Evolutionary conservation across 768 basidiomycete genomes (phyloP), one percentile per base, ranked within the genome.

Genomic region (Pleurotus citrinopileatus): DNA sequence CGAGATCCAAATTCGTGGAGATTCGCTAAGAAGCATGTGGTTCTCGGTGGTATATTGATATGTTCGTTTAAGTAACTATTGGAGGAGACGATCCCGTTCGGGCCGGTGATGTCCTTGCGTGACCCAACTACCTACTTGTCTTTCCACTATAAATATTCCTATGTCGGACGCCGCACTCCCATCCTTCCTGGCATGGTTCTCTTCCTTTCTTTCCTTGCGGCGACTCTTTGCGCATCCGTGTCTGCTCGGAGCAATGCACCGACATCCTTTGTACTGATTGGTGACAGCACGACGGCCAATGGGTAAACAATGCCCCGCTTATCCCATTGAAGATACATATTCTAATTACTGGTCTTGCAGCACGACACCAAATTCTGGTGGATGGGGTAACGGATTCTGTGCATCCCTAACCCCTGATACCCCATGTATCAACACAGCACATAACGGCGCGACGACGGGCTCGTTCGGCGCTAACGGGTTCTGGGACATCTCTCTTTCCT

Each of bases 371-470:
- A 68, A 73, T 52, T 69, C 67, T 53, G 72, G 71, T 22, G 72
- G 73, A 3, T 73, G 73, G 74, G 72, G 73, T 19, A 73, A 74
- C 45, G 72, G 73, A 5, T 65, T 76, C 38, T 76, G 74, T 58
- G 70, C 72, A 3, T 70, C 70, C 1, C 53, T 76, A 2, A 62
- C 56, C 1, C 38, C 64, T 7, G 62, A 65, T 20, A 73, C 69
- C 2, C 65, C 68, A 1, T 76, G 73, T 55, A 70, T 73, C 52
- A 74, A 76, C 58, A 73, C 72, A 0, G 72, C 72, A 2, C 65
- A 70, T 25, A 68, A 74, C 55, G 73, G 73, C 15, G 71, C 71
- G 0, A 74, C 73, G n/a, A 75, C 73, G 1, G 73, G 73, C 2
- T 59, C 65, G 13, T 75, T 73, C 54, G 67, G 74, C 7, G 68